Evolutionary conservation across 2,329 filamentous ascomycete genomes (phyloP), one percentile per base, ranked within the genome.

Genomic region (Neocucurbitaria cava): DNA sequence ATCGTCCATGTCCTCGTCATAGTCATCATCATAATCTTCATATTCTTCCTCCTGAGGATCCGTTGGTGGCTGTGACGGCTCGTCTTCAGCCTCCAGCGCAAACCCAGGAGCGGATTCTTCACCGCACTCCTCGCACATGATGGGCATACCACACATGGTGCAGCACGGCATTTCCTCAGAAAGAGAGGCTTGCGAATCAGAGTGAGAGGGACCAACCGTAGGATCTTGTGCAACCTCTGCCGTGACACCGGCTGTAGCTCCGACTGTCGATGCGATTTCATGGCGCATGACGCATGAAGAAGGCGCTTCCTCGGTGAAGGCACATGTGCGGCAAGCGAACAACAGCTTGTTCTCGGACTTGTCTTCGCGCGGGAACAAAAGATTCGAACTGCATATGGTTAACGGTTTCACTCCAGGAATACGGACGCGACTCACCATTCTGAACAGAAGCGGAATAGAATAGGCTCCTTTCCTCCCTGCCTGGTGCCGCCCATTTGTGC

Each of bases 291-390:
- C 92, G 78, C 95, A 98, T 58, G 91, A 89, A 20, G 92, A 94
- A 58, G 87, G 87, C 28, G 94, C 93, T 61, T 89, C 87, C 75
- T 96, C 92, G 69, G 89, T 91, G 79, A 92, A 96, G 73, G 92
- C 89, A 81, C 95, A 99, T 52, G 93, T 97, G 68, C 94, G 91
- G 83, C 95, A 99, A 61, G 91, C 92, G 79, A 96, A 99, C 82
- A 96, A 89, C 66, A 99, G 88, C 70, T 88, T 89, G 80, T 91
- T 91, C 58, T 87, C 87, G 58, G 88, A 83, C 59, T 89, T 87
- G 78, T 99, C 92, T 82, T 99, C 96, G 79, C 96, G 95, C 46
- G 95, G 95, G 74, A 98, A 98, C 50, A 99, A 84, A 85, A 99
- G 90, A 83, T 99, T 99, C 69, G 93, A 96, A 81, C 88, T 90